Evolutionary conservation across 306 rosid genomes (phyloP), one percentile per base, ranked within the genome.

Genomic region (Ziziphus jujuba): DNA sequence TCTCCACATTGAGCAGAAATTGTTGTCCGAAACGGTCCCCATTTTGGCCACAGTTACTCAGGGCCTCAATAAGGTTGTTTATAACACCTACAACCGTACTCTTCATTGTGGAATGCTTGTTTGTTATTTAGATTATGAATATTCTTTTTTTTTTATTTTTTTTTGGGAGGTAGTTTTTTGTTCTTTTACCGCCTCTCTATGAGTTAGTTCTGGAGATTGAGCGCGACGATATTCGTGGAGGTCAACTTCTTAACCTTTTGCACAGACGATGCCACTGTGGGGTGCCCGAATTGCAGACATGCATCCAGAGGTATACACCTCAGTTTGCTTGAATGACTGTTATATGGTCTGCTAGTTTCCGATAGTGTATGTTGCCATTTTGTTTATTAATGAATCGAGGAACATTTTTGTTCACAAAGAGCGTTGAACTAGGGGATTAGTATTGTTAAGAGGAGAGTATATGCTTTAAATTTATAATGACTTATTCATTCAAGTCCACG

Each of bases 221-320:
- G 83, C 90, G 84, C 5, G 83, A 82, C n/a, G 90, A 90, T 75
- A 79, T 88, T 80, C 89, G 84, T 0, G 99, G 96, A 2, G 97
- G 99, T 61, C 92, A 87, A 71, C 95, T 93, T 72, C 97, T 93
- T 65, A 90, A 87, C 65, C 95, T 93, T 55, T 74, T 90, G 24
- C 90, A 90, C 72, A 86, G 88, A 78, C 80, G 96, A 63, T 88
- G 97, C 64, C 99, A 87, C 63, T 93, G 99, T 76, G 99, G 99
- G 35, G 99, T 93, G 63, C 99, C 97, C 31, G 99, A 93, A 72
- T 82, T 90, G 80, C 99, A 93, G 76, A 81, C 96, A 20, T 93
- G 99, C 78, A 85, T 93, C 67, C 96, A 90, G 59, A 93, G 97
- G 97, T 90, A 69, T 79, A 73, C 13, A 17, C 31, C 24, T 67